Evolutionary conservation across 768 basidiomycete genomes (phyloP), one percentile per base, ranked within the genome.

Genomic region (Naganishia randhawae): DNA sequence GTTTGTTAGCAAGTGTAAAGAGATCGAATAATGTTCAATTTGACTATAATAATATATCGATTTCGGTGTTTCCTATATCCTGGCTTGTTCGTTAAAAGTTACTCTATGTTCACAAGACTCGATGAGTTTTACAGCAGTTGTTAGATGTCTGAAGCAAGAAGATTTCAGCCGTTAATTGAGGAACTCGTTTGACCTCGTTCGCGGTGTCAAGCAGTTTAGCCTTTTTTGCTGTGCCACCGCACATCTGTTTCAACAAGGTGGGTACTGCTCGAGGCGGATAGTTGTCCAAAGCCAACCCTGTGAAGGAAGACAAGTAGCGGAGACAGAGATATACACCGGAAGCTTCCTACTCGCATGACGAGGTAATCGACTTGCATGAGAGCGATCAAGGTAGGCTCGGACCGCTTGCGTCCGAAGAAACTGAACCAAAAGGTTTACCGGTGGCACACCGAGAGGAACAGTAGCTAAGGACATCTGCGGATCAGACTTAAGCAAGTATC

Each of bases 341-440:
- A n/a, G n/a, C n/a, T n/a, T n/a, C n/a, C n/a, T n/a, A n/a, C n/a
- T n/a, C n/a, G n/a, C n/a, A n/a, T n/a, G n/a, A n/a, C n/a, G n/a
- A n/a, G n/a, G n/a, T n/a, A n/a, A n/a, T n/a, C n/a, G 10, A 57
- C 57, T 61, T 29, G 41, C 57, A 61, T 61, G 4, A 61, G 25
- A n/a, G 37, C 19, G 8, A 61, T 35, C 57, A 61, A 61, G 10
- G 39, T 42, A 3, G 57, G 57, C 17, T 61, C 57, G 16, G 35
- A 25, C 57, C 57, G 41, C n/a, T 39, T 61, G 11, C 57, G 22
- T 22, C 57, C 57, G 3, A 61, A 22, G 19, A 61, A 29, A 39
- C 57, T 41, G 57, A 61, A 42, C 57, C 57, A 14, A 61, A 61
- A 10, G 57, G 57, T 22, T 61, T 39, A 2, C 57, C 57, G 39